phyloP scores from a whole-genome alignment of 2,329 filamentous ascomycete genomes.

The Alternaria triticina region DNA sequence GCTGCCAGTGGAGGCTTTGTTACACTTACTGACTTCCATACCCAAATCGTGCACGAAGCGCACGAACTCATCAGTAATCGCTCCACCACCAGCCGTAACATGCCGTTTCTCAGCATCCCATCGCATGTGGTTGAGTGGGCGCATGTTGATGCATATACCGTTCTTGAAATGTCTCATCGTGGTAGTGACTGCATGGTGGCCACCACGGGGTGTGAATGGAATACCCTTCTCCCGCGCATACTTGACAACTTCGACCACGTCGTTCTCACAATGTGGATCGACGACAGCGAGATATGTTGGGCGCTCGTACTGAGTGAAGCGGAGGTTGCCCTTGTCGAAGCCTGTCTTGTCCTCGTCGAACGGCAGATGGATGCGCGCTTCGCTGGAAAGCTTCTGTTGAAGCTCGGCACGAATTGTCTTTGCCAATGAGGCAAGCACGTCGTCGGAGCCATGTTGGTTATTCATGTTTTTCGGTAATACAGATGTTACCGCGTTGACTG shows the following conservation, averaged over 20 bases:
- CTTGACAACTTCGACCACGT: slow-evolving; percentile 2
- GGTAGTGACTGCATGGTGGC: slow-evolving; percentile 7
- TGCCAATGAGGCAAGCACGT: background rate
- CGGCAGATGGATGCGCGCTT: background rate
- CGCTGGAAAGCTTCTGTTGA: background rate
- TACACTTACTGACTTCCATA: slow-evolving; percentile 13
- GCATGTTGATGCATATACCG: slow-evolving; percentile 11
- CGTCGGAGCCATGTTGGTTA: background rate
- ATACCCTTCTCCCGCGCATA: slow-evolving; percentile 7
- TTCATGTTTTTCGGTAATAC: background rate
- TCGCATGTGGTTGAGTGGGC: slow-evolving; percentile 7
- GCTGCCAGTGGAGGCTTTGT: too few species aligned
- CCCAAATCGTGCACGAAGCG: slow-evolving; percentile 3
- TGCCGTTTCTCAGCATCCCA: background rate
- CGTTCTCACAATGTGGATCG: slow-evolving; percentile 1
- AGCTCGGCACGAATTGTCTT: slow-evolving; percentile 7
- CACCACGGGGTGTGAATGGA: slow-evolving; percentile 8
- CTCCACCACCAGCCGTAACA: background rate
- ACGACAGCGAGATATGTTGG: slow-evolving; percentile 8
- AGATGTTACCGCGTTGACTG: background rate
- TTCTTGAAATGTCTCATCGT: slow-evolving; percentile 6
- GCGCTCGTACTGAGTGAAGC: slow-evolving; percentile 10
- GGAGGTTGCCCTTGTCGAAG: slow-evolving; percentile 5
- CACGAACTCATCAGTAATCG: slow-evolving; percentile 8
- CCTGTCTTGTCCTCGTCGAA: background rate